Base-by-base conservation (phyloP, 352 stramenopile genomes). In the Aphanomyces invadans region DNA sequence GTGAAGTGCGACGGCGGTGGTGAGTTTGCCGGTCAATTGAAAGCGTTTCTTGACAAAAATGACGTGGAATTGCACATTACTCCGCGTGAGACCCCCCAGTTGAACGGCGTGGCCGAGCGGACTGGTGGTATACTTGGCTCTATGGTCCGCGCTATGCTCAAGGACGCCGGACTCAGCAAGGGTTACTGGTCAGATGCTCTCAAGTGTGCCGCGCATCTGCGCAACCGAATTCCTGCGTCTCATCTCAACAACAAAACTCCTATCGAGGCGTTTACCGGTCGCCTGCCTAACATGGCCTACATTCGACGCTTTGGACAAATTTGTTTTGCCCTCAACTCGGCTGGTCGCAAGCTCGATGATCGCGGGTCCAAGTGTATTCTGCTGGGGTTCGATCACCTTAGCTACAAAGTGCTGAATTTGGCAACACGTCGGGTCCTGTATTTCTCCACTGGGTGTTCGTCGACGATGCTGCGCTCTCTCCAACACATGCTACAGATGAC, bases 21-120 rank as follows among this genome's bases (percentile, higher is more conserved):
- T 31, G 51, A 57, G 51, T 57, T 57, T 57, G 51, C 51, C 15
- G 51, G 51, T 28, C 51, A 57, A 57, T 57, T 57, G 0, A 28
- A 57, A 23, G 1, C 0, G 0, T 57, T 57, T 21, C 23, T 57
- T 15, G 29, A 48, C 29, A 21, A 57, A 57, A 15, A 57, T 57
- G 51, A 21, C 19, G 29, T 57, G 15, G 51, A 57, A 23, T 23
- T 57, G 15, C 51, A 57, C 29, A 23, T 48, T 15, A 57, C 51
- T 19, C 51, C 51, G 17, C 23, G 51, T 1, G 51, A 15, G 15
- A 57, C 51, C 19, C 51, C 51, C 19, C 51, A 57, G 23, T 45
- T 57, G 23, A 57, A 57, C 23, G 51, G 51, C 19, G 51, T 57
- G 23, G 51, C 29, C 19, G 51, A 57, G 23, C 51, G 0, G 17